These are phyloP conservation scores for Beauveria bassiana DNA, from an alignment of 2,329 filamentous ascomycete species.

Conservation along the genomic window DNA sequence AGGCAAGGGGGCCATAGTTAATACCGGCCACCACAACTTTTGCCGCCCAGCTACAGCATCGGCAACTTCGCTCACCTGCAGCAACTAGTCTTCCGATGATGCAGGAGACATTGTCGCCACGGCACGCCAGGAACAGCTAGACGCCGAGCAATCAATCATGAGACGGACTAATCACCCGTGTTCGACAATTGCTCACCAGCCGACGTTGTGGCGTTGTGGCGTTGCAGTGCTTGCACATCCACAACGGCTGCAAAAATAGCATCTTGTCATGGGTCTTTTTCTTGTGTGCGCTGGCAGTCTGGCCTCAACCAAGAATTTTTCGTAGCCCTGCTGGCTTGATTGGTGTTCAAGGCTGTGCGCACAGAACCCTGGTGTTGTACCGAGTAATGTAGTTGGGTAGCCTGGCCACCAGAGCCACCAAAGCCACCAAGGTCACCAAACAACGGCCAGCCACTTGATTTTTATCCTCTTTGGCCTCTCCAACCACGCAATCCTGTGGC, in stretches of 20 bases:
- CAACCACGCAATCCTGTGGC: background rate
- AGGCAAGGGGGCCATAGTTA: background rate
- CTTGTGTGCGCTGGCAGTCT: constrained; percentile 8
- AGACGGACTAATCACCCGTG: constrained; percentile 1
- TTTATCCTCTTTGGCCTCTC: background rate
- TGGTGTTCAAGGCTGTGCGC: constrained; percentile 2
- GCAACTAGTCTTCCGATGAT: constrained; percentile 5
- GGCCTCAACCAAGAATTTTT: background rate
- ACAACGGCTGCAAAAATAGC: constrained; percentile 5
- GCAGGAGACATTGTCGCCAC: background rate
- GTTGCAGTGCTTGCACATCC: background rate
- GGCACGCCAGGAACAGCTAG: constrained; percentile 5
- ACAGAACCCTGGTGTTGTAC: background rate
- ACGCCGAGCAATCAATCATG: constrained; percentile 4
- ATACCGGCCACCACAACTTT: background rate
- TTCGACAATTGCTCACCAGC: background rate
- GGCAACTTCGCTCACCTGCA: background rate
- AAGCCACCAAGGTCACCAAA: background rate
- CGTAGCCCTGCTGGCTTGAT: background rate
- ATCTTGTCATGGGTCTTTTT: background rate
- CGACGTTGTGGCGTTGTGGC: background rate
- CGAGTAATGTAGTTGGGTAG: background rate
- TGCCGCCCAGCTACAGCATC: background rate
- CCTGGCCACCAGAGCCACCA: background rate
- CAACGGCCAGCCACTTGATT: constrained; percentile 5